These are phyloP conservation scores for Saprolegnia parasitica DNA, from an alignment of 352 stramenopile genomes.

Conservation along the genomic window DNA sequence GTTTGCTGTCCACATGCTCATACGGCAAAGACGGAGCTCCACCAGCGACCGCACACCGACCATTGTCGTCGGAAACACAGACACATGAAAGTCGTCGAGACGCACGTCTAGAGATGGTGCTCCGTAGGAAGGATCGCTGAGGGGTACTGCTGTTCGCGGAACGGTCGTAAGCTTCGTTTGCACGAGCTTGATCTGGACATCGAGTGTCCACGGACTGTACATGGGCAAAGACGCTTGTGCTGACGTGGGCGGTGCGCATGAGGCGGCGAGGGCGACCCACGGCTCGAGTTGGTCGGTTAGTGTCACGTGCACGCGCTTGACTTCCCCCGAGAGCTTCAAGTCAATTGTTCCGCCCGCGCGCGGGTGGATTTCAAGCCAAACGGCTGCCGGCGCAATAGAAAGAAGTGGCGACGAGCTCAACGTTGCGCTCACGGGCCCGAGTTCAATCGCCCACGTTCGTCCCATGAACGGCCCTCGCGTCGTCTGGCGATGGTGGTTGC, in stretches of 20 bases:
- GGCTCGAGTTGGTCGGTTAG: slow-evolving; percentile 31
- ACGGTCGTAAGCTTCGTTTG: slow-evolving; percentile 42
- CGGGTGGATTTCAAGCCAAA: slow-evolving; percentile 8
- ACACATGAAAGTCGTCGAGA: slow-evolving; percentile 55
- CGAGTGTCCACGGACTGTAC: slow-evolving; percentile 39
- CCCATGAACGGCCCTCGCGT: no score
- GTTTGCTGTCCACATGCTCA: slow-evolving; percentile 45
- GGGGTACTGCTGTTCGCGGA: slow-evolving; percentile 36
- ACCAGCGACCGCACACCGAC: slow-evolving; percentile 58
- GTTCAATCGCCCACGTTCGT: no score
- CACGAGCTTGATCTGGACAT: slow-evolving; percentile 57
- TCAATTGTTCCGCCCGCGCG: slow-evolving; percentile 15
- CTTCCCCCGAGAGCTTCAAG: slow-evolving; percentile 30
- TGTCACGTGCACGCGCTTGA: slow-evolving; percentile 29
- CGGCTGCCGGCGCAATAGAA: slow-evolving; percentile 8
- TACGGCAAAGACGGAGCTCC: slow-evolving; percentile 54
- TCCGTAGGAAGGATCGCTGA: slow-evolving; percentile 39
- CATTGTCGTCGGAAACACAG: slow-evolving; percentile 48
- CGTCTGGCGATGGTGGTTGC: background rate
- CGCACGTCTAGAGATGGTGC: slow-evolving; percentile 44
- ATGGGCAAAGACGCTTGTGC: slow-evolving; percentile 1
- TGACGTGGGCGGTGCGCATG: background rate
- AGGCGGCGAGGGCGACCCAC: slow-evolving; percentile 31
- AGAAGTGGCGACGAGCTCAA: slow-evolving; percentile 30
- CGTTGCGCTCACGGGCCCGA: slow-evolving; percentile 30